phyloP scores from a whole-genome alignment of 2,329 filamentous ascomycete species.

The Tricladium varicosporioides region DNA sequence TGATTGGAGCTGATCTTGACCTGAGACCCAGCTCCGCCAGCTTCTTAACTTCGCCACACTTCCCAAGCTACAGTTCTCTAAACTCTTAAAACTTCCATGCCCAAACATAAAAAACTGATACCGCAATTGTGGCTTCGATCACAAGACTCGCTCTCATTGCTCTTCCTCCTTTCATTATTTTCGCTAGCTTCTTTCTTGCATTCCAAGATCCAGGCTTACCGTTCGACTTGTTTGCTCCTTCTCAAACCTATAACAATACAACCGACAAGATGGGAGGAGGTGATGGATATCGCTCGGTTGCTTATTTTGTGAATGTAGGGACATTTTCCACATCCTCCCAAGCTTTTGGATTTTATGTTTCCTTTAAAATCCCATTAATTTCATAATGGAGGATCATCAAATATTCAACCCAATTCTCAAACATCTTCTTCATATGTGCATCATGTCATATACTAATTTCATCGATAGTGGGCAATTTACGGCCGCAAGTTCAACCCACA shows the following conservation, averaged over 20 bases:
- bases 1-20: conserved; percentile 15
- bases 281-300: conserved; percentile 61
- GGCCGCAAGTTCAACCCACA: conserved; percentile 81
- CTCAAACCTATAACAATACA: background rate
- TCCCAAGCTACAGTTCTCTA: conserved; percentile 5
- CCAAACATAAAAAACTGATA: too few species aligned
- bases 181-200: conserved; percentile 19
- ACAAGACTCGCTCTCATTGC: conserved; percentile 17
- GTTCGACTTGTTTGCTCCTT: conserved; percentile 6
- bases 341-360: too few species aligned
- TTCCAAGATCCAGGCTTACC: conserved; percentile 13
- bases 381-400: too few species aligned
- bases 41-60: background rate
- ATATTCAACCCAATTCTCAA: too few species aligned
- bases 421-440: too few species aligned
- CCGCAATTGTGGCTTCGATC: conserved; percentile 23
- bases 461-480: conserved; percentile 67
- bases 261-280: conserved; percentile 28
- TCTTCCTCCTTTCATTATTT: conserved; percentile 18
- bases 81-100: background rate
- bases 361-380: too few species aligned
- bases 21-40: background rate
- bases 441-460: too few species aligned
- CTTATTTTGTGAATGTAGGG: conserved; percentile 71
- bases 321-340: background rate